Percentiles rank a stretch among this genome's conserved stretches.
These are phyloP conservation scores for Dothiorella sarmentorum DNA, from an alignment of 2,329 filamentous ascomycete genomes.

Conservation along the genomic window DNA sequence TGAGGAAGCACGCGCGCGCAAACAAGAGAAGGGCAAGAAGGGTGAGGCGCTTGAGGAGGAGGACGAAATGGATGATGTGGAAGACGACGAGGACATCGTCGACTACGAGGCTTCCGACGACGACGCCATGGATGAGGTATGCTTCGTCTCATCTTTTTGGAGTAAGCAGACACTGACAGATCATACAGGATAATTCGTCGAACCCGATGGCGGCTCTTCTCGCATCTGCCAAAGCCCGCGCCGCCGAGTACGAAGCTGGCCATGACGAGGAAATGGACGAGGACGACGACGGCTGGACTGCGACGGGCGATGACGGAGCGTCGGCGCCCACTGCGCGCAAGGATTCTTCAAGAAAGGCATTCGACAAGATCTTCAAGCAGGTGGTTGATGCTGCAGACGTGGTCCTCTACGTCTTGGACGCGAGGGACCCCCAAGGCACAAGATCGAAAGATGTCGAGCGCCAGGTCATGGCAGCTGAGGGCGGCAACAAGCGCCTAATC, in stretches of 20 bases:
- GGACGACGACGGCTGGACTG: conserved; percentile 52
- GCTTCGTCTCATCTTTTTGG: conserved; percentile 19
- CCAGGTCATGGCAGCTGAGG: conserved; percentile 82
- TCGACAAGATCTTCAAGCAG: conserved; percentile 94
- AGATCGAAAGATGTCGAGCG: conserved; percentile 88
- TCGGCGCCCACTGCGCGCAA: conserved; percentile 29
- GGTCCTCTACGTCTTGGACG: conserved; percentile 88
- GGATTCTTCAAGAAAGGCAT: conserved; percentile 76
- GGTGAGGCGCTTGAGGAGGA: conserved; percentile 50
- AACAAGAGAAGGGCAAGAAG: conserved; percentile 34
- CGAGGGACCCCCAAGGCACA: conserved; percentile 85
- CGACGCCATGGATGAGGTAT: conserved; percentile 54
- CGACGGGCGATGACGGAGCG: conserved; percentile 46
- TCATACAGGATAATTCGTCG: conserved; percentile 52
- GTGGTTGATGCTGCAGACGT: conserved; percentile 88
- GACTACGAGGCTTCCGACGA: conserved; percentile 53
- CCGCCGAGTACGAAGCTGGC: conserved; percentile 68
- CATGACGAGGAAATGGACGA: conserved; percentile 58
- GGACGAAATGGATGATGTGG: conserved; percentile 43
- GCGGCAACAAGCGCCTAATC: conserved; percentile 81
- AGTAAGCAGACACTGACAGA: neutral
- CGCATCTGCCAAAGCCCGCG: conserved; percentile 76
- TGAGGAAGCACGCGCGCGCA: conserved; percentile 60
- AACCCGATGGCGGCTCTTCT: conserved; percentile 92
- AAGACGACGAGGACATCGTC: conserved; percentile 36